phyloP scores from a whole-genome alignment of 345 rosid species.

The Syzygium jambos region DNA sequence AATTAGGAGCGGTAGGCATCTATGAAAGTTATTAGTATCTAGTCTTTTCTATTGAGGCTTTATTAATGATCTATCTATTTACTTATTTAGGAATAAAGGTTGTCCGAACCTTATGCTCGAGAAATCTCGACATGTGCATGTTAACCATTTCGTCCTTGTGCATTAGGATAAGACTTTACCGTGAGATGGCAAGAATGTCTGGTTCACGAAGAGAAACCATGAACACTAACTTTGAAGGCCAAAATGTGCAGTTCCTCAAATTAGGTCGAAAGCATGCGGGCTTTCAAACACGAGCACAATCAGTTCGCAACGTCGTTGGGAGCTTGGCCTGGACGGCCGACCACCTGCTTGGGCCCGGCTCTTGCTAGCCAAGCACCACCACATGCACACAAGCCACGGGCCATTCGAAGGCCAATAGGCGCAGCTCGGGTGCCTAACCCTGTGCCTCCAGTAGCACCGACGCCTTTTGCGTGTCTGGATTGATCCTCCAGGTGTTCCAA shows the following conservation, averaged over 20 bases:
- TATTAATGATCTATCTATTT: neutral
- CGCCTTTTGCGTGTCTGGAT: neutral
- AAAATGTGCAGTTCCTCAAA: neutral
- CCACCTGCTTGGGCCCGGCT: neutral
- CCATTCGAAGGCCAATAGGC: neutral
- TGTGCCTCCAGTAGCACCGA: neutral
- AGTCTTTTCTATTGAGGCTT: neutral
- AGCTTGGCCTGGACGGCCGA: neutral
- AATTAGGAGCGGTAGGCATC: neutral
- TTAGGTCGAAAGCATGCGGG: neutral
- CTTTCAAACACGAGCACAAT: neutral
- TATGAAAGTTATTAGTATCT: neutral
- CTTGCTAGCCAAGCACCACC: neutral
- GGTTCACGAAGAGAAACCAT: neutral
- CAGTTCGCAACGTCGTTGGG: neutral
- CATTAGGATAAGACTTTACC: neutral
- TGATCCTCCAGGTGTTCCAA: neutral
- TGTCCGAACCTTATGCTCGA: rapidly evolving
- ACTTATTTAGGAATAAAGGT: neutral
- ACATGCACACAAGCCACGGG: neutral
- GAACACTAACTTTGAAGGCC: neutral
- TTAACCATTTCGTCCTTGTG: neutral
- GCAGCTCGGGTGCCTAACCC: neutral
- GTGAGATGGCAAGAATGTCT: neutral
- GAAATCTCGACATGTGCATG: neutral